Base-by-base conservation (phyloP, 129 eudicot species). In the Artemisia annua region DNA sequence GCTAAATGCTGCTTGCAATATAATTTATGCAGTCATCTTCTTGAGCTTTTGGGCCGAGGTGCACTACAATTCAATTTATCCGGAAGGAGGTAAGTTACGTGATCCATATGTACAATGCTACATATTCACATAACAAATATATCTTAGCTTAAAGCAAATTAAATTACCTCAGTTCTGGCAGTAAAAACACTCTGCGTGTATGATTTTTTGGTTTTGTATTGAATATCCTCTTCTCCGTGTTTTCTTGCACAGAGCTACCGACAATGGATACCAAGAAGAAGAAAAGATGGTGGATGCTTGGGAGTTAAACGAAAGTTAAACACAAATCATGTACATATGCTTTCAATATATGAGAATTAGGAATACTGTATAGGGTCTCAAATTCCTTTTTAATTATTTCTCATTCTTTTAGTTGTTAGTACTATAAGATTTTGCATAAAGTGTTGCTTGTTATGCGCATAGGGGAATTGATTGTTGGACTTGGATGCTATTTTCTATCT, bases 31-130 rank as follows among this genome's bases (percentile, higher is more conserved):
- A 90, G 94, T 85, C 32, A 85, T 90, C 62, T 85, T 78, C 78
- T 73, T 90, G 89, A 90, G 94, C 70, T 90, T 90, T 64, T 87
- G 96, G 96, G 96, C 96, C 2, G 96, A 90, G 77, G 92, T 89
- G 78, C 96, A 89, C 80, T 89, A 86, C 75, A 89, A 89, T 80
- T 86, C 92, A 17, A 87, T 89, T 6, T 89, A 89, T 81, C 93
- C 93, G 0, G 75, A 78, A 67, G 93, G 87, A 89, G 93, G 96
- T 86, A 82, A 74, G 49, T 32, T 49, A 15, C 16, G 22, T 53
- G 15, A 39, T 80, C 35, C 13, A 30, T 11, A 20, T 44, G 17
- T 60, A 19, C 48, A 49, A 51, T 58, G 70, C n/a, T 32, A 32
- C n/a, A 19, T 17, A 20, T 32, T n/a, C 65, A 44, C 57, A 14